phyloP scores from a whole-genome alignment of 345 rosid genomes.

The Moricandia moricandioides region DNA sequence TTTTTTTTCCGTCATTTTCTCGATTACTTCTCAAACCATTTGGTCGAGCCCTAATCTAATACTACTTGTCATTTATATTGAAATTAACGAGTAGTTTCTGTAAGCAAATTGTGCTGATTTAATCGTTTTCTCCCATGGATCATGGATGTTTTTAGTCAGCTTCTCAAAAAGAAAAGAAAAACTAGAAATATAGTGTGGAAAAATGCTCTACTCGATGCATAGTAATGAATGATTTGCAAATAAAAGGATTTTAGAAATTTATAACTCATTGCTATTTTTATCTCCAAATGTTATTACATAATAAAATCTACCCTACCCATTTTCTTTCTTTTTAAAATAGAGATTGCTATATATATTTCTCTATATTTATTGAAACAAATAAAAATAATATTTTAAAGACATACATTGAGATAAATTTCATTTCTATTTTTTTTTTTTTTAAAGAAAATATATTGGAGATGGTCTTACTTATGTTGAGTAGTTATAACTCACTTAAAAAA shows the following conservation, averaged over 20 bases:
- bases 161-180: background rate
- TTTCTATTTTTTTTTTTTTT: background rate
- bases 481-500: background rate
- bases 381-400: background rate
- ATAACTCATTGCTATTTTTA: background rate
- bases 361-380: background rate
- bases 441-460: background rate
- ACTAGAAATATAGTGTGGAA: background rate
- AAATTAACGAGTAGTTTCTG: background rate
- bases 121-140: background rate
- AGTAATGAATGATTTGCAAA: background rate
- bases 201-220: background rate
- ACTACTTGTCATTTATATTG: background rate
- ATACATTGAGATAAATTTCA: background rate
- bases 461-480: background rate
- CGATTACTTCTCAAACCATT: background rate
- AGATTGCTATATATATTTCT: no score
- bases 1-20: background rate
- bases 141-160: background rate
- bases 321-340: no score
- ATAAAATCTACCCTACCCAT: background rate
- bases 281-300: background rate
- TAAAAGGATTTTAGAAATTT: background rate
- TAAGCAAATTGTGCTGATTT: background rate
- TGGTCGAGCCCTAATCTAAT: background rate